Conservation (phyloP, 1,139 yeast species). For the Candida sanyaensis region DNA sequence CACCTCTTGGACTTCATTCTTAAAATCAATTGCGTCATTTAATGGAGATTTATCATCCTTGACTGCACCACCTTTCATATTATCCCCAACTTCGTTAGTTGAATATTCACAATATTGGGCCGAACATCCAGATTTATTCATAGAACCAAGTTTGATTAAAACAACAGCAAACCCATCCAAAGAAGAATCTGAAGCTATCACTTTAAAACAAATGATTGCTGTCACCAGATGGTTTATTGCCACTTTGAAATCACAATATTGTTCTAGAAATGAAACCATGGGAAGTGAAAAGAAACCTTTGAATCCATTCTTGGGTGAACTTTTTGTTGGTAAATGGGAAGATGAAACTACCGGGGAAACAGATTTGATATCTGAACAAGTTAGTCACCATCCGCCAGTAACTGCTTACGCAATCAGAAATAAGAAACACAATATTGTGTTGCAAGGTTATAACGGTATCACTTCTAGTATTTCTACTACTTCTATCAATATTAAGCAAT, state of each 20-base stretch:
- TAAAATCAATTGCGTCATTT: slow-evolving; percentile 88
- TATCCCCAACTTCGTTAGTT: slow-evolving; percentile 83
- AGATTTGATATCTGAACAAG: slow-evolving; percentile 81
- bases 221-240: slow-evolving; percentile 92
- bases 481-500: slow-evolving; percentile 81
- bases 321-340: slow-evolving; percentile 86
- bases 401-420: slow-evolving; percentile 84
- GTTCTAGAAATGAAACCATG: slow-evolving; percentile 86
- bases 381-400: slow-evolving; percentile 93
- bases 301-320: slow-evolving; percentile 92
- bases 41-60: slow-evolving; percentile 92
- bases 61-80: slow-evolving; percentile 98
- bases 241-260: slow-evolving; percentile 88
- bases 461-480: slow-evolving; percentile 80
- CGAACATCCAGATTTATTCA: slow-evolving; percentile 81
- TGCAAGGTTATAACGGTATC: slow-evolving; percentile 89
- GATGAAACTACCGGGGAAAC: slow-evolving; percentile 65
- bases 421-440: slow-evolving; percentile 62
- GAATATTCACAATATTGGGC: slow-evolving; percentile 96
- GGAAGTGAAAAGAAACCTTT: slow-evolving; percentile 95
- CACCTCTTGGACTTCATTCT: slow-evolving; percentile 79
- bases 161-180: slow-evolving; percentile 33
- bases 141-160: slow-evolving; percentile 62
- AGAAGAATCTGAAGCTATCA: slow-evolving; percentile 51
- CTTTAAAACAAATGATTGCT: slow-evolving; percentile 65